Conservation (phyloP, 768 basidiomycete species). For the Psilocybe cyanescens region DNA sequence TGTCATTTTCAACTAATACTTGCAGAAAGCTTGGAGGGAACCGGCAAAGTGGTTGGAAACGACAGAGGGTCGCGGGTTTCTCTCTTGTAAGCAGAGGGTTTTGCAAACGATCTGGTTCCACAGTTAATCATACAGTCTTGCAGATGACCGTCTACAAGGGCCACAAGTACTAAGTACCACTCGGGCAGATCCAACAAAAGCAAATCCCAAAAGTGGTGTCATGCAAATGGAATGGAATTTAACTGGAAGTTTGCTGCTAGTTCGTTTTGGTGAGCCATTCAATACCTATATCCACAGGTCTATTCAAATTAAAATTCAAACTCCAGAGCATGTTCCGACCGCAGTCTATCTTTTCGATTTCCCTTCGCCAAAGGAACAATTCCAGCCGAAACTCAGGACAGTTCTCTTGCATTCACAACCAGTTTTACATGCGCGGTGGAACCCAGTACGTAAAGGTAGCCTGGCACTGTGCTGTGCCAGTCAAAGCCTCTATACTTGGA, state of each 20-base stretch:
- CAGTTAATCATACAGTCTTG: background rate
- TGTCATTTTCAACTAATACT: background rate
- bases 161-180: conserved; percentile 53
- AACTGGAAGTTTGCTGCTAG: conserved; percentile 72
- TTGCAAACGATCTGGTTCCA: background rate
- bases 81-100: conserved; percentile 68
- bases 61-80: conserved; percentile 83
- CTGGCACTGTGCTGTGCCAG: conserved; percentile 70
- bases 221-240: conserved; percentile 83
- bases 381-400: conserved; percentile 62
- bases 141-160: conserved; percentile 70
- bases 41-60: conserved; percentile 83
- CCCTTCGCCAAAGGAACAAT: conserved; percentile 59
- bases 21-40: conserved; percentile 84
- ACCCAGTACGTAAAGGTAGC: conserved; percentile 77
- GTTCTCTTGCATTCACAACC: conserved; percentile 69
- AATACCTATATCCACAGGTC: conserved; percentile 4
- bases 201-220: conserved; percentile 68
- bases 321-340: conserved; percentile 63
- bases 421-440: conserved; percentile 77
- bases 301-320: conserved; percentile 10
- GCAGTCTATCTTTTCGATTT: conserved; percentile 75
- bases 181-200: conserved; percentile 61
- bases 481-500: conserved; percentile 77
- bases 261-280: conserved; percentile 63